phyloP scores from a whole-genome alignment of 805 yeast species.

The Starmerella sp. region DNA sequence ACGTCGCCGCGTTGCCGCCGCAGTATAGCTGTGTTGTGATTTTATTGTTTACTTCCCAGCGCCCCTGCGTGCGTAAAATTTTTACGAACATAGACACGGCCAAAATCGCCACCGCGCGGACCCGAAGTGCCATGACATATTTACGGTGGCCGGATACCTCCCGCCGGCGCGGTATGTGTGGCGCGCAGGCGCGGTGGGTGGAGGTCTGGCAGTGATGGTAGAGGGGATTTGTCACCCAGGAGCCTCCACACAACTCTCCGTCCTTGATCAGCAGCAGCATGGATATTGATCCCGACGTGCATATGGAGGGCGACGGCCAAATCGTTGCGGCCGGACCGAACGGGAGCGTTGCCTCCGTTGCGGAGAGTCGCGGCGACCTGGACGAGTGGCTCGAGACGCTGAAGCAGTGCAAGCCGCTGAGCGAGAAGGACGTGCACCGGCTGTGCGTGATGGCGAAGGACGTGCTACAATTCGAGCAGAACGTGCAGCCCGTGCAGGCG shows the following conservation, averaged over 20 bases:
- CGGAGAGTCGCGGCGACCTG: slow-evolving; percentile 35
- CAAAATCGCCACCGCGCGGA: not conserved
- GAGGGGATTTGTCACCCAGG: slow-evolving; percentile 3
- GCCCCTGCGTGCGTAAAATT: too few species aligned
- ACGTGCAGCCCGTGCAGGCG: slow-evolving; percentile 88
- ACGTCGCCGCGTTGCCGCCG: too few species aligned
- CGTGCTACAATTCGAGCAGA: slow-evolving; percentile 79
- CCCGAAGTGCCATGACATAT: not conserved
- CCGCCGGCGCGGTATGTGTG: not conserved
- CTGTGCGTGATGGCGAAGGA: slow-evolving; percentile 87
- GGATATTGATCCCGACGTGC: slow-evolving; percentile 33
- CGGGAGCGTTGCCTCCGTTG: not conserved
- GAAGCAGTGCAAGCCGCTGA: slow-evolving; percentile 69
- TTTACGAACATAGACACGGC: not conserved
- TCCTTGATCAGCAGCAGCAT: slow-evolving; percentile 16
- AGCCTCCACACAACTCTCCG: slow-evolving; percentile 3
- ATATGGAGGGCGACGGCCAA: slow-evolving; percentile 30
- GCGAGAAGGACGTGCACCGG: slow-evolving; percentile 68
- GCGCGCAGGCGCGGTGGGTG: not conserved
- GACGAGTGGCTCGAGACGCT: slow-evolving; percentile 86
- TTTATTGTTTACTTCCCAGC: too few species aligned
- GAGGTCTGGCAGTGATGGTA: not conserved
- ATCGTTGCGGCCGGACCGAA: slow-evolving; percentile 25
- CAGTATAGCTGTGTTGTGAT: too few species aligned
- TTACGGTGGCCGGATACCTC: not conserved